Base-by-base conservation (phyloP, 2,329 filamentous ascomycete genomes). In the Pyrenophora seminiperda region DNA sequence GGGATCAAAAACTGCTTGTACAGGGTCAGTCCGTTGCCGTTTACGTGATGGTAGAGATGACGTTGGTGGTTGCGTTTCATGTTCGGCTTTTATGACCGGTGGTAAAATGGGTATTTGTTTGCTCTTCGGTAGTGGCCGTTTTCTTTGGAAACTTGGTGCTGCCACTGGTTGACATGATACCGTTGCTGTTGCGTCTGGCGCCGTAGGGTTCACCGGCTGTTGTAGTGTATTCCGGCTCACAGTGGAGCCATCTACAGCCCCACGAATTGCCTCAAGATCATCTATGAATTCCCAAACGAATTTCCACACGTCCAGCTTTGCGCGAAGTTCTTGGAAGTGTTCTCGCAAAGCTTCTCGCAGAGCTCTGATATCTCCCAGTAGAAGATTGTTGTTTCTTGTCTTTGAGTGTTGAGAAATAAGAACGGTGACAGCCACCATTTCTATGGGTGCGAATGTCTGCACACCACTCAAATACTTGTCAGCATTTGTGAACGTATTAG, bases 401-500 rank as follows among this genome's bases (percentile, higher is more conserved):
- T 68, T 63, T 1, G 55, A 62, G 44, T 71, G 62, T 41, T 61
- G 57, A 1, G 68, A 73, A 14, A 74, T 70, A 4, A 75, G 48
- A 5, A 69, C 63, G 3, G 66, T 50, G 3, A 71, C 62, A 9
- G 63, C 68, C 2, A 74, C 57, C 53, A 75, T 61, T 34, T 74
- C 72, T 2, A 75, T 41, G n/a, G 71, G 71, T 4, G 71, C 63
- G 43, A 74, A 74, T 0, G 65, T 71, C 41, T 70, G 65, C 5
- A 67, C 65, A 22, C 61, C 58, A 7, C 42, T 47, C 2, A 72
- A 37, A 15, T 56, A 55, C 11, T 58, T 61, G 27, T 63, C 57
- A 13, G 56, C 59, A 18, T 73, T 68, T 1, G 58, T 65, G 48
- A 74, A 74, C 0, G 54, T 58, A 24, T 66, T 42, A 2, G 65